Conservation (phyloP, 2,329 filamentous ascomycete species). For the Microcera coccophila region DNA sequence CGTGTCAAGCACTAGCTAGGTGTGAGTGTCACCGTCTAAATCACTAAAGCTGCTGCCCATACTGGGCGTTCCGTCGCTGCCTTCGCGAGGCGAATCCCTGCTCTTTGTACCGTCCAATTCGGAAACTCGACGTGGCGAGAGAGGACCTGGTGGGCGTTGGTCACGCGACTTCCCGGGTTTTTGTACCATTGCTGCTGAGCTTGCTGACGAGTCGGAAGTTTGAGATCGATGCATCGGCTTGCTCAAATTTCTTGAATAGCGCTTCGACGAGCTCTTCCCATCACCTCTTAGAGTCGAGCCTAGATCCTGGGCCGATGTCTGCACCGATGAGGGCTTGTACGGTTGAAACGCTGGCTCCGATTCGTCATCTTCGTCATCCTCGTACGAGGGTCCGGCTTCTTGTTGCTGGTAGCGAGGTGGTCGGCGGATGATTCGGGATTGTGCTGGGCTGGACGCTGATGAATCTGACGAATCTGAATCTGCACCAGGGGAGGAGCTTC, state of each 20-base stretch:
- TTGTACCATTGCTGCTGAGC: conserved; percentile 44
- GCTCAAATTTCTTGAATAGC: conserved; percentile 27
- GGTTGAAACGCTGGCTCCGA: conserved; percentile 55
- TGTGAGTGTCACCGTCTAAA: conserved; percentile 59
- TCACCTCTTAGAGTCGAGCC: conserved; percentile 52
- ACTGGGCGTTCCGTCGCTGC: conserved; percentile 70
- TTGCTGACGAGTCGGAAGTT: conserved; percentile 61
- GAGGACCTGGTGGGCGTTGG: conserved; percentile 39
- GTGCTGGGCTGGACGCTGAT: conserved; percentile 50
- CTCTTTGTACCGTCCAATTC: conserved; percentile 52
- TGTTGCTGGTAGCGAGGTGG: conserved; percentile 49
- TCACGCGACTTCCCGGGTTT: conserved; percentile 31
- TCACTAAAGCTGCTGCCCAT: conserved; percentile 87
- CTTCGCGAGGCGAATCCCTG: conserved; percentile 53
- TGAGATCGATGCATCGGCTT: conserved; percentile 46
- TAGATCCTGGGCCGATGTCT: conserved; percentile 42
- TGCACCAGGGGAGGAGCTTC: conserved; percentile 31
- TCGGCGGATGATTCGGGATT: conserved; percentile 58
- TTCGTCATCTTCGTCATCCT: conserved; percentile 54
- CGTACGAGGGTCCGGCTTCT: conserved; percentile 36
- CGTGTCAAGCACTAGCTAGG: conserved; percentile 1
- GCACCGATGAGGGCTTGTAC: conserved; percentile 37
- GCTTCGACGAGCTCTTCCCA: conserved; percentile 31
- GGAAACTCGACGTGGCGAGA: conserved; percentile 57
- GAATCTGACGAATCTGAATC: conserved; percentile 39